These are phyloP conservation scores for Xerocomus alliaceus DNA, from an alignment of 1,284 basidiomycete species.

Conservation along the genomic window DNA sequence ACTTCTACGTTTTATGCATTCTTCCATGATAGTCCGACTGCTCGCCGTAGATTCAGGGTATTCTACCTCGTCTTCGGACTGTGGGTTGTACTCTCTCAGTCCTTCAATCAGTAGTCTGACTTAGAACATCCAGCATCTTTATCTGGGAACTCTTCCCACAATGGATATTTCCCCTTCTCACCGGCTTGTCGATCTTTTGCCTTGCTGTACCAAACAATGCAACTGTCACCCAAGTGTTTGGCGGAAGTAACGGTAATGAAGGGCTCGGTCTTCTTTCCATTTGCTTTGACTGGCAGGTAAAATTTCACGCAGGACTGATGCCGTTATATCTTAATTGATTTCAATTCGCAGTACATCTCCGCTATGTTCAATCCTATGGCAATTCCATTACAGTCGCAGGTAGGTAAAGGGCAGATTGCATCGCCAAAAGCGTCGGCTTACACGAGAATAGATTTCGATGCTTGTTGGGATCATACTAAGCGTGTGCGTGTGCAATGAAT, in stretches of 20 bases:
- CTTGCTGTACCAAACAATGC: slow-evolving; percentile 57
- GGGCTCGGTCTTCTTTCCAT: slow-evolving; percentile 51
- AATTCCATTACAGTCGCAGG: slow-evolving; percentile 52
- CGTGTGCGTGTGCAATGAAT: slow-evolving; percentile 43
- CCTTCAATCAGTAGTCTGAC: not conserved
- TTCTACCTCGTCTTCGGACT: slow-evolving; percentile 58
- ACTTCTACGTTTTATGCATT: slow-evolving; percentile 64
- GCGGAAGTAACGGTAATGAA: slow-evolving; percentile 67
- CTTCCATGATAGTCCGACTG: slow-evolving; percentile 55
- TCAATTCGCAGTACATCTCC: slow-evolving; percentile 50
- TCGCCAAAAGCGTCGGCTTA: not conserved
- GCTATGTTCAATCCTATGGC: slow-evolving; percentile 49
- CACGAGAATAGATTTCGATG: slow-evolving; percentile 43
- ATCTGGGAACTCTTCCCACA: slow-evolving; percentile 60
- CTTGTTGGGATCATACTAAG: slow-evolving; percentile 53
- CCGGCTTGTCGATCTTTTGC: slow-evolving; percentile 63
- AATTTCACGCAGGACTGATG: not conserved
- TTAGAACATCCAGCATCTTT: slow-evolving; percentile 46
- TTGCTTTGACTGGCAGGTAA: slow-evolving; percentile 12
- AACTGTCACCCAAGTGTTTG: slow-evolving; percentile 62
- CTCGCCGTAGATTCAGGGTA: slow-evolving; percentile 51
- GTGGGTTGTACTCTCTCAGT: slow-evolving; percentile 28
- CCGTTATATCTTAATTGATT: not conserved
- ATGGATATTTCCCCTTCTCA: slow-evolving; percentile 58
- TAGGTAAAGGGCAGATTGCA: slow-evolving; percentile 2